These are phyloP conservation scores for Fusarium liriodendri DNA, from an alignment of 2,329 filamentous ascomycete genomes.

Conservation along the genomic window DNA sequence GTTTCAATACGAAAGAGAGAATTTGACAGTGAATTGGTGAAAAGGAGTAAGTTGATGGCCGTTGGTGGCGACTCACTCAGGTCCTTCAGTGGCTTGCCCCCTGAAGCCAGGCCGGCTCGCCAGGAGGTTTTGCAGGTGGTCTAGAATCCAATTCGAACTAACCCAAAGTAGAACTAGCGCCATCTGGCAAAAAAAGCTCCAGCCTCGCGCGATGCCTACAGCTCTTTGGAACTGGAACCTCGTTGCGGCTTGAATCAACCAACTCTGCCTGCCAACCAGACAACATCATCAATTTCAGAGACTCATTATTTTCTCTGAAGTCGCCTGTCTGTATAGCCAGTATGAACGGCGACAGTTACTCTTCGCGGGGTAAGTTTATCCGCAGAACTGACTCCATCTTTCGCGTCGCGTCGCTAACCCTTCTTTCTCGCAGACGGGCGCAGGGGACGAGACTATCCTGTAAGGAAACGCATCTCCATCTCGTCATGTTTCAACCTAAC, in stretches of 20 bases:
- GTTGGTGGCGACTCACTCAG: slow-evolving; percentile 15
- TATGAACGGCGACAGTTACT: slow-evolving; percentile 91
- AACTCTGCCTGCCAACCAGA: slow-evolving; percentile 35
- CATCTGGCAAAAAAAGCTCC: slow-evolving; percentile 56
- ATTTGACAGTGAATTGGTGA: slow-evolving; percentile 2
- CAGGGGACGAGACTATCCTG: slow-evolving; percentile 66
- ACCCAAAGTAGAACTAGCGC: slow-evolving; percentile 42
- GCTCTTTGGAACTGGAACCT: slow-evolving; percentile 44
- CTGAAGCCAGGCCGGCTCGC: slow-evolving; percentile 7
- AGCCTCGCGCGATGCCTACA: slow-evolving; percentile 53
- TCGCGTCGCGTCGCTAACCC: slow-evolving; percentile 47
- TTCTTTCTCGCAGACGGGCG: slow-evolving; percentile 55
- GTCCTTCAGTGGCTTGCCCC: slow-evolving; percentile 7
- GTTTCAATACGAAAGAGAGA: background rate
- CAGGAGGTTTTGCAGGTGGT: slow-evolving; percentile 17
- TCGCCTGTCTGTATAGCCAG: slow-evolving; percentile 45
- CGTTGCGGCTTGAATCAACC: slow-evolving; percentile 44
- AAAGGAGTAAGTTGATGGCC: slow-evolving; percentile 6
- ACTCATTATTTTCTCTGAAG: slow-evolving; percentile 17
- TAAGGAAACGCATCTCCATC: slow-evolving; percentile 47
- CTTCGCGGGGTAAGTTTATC: slow-evolving; percentile 74
- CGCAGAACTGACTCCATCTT: slow-evolving; percentile 24
- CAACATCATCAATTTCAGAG: slow-evolving; percentile 38
- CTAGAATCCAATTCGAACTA: slow-evolving; percentile 34
- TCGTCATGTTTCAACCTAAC: slow-evolving; percentile 31